These are phyloP conservation scores for Annulohypoxylon truncatum DNA, from an alignment of 2,329 filamentous ascomycete genomes.

Conservation along the genomic window DNA sequence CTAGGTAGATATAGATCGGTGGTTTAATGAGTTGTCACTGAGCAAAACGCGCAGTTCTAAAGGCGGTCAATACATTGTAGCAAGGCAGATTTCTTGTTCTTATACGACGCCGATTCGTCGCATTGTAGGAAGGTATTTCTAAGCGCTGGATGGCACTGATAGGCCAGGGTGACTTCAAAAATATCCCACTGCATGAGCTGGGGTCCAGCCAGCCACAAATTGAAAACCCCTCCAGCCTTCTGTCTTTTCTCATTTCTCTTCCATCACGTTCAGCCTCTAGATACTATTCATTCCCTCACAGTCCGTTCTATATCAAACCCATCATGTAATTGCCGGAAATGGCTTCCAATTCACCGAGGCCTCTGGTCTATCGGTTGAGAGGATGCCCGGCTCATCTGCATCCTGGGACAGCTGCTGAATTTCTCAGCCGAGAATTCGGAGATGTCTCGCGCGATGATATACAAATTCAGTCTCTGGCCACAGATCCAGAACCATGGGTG, in stretches of 20 bases:
- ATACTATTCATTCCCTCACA: background rate
- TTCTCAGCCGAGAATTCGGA: conserved; percentile 26
- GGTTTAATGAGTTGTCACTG: too few relatives aligned
- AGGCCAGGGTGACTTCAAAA: conserved; percentile 1
- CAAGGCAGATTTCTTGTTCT: too few relatives aligned
- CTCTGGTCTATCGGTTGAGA: conserved; percentile 18
- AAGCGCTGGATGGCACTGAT: background rate
- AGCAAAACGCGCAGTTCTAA: too few relatives aligned
- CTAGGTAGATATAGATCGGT: too few relatives aligned
- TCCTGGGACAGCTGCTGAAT: background rate
- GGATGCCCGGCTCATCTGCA: conserved; percentile 23
- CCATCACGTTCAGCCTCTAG: background rate
- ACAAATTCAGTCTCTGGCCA: conserved; percentile 36
- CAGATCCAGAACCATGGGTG: conserved; percentile 13
- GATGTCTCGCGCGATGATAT: conserved; percentile 26
- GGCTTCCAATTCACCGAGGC: background rate
- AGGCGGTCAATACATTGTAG: too few relatives aligned
- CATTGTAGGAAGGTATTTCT: too few relatives aligned
- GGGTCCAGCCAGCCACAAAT: background rate
- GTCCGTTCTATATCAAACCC: background rate
- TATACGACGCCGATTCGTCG: background rate
- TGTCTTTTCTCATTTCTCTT: background rate
- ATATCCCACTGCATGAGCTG: background rate
- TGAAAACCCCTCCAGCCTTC: background rate
- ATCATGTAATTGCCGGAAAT: conserved; percentile 10